Conservation (phyloP, 2,329 filamentous ascomycete species). For the Paracorniculantispora psalliotae region DNA sequence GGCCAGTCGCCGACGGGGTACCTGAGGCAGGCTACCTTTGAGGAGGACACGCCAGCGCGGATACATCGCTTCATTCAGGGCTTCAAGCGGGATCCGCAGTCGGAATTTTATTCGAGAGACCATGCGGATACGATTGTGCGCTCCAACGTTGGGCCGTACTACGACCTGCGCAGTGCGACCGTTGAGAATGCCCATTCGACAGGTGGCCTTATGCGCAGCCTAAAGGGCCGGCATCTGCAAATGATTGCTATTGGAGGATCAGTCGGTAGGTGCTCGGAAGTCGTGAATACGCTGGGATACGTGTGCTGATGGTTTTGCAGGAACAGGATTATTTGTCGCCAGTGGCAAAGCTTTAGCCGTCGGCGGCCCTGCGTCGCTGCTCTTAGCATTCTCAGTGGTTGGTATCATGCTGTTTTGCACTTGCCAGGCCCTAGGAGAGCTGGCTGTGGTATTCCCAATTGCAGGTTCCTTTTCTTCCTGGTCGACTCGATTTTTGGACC, state of each 20-base stretch:
- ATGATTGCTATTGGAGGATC: conserved; percentile 91
- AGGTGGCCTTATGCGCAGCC: conserved; percentile 17
- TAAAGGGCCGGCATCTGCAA: conserved; percentile 75
- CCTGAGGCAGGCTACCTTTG: background rate
- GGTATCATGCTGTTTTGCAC: conserved; percentile 81
- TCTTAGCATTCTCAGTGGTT: conserved; percentile 66
- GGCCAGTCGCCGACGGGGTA: background rate
- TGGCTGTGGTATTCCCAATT: conserved; percentile 78
- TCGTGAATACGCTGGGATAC: background rate
- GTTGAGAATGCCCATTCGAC: conserved; percentile 10
- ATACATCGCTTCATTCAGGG: conserved; percentile 9
- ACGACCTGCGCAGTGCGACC: conserved; percentile 12
- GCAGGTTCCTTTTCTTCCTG: conserved; percentile 81
- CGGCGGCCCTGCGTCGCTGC: conserved; percentile 66
- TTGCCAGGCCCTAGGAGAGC: conserved; percentile 77
- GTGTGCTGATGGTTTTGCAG: background rate
- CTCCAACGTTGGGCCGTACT: background rate
- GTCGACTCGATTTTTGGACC: conserved; percentile 79
- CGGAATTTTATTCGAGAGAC: conserved; percentile 4
- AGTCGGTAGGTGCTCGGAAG: conserved; percentile 50
- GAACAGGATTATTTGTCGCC: conserved; percentile 71
- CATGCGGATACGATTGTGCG: background rate
- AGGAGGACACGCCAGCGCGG: background rate
- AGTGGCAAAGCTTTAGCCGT: conserved; percentile 60
- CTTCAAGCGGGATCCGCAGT: conserved; percentile 10